Evolutionary conservation across 495 filamentous ascomycete species (phyloP), one percentile per base, ranked within the genome.

Genomic region (Lepidopterella palustris): DNA sequence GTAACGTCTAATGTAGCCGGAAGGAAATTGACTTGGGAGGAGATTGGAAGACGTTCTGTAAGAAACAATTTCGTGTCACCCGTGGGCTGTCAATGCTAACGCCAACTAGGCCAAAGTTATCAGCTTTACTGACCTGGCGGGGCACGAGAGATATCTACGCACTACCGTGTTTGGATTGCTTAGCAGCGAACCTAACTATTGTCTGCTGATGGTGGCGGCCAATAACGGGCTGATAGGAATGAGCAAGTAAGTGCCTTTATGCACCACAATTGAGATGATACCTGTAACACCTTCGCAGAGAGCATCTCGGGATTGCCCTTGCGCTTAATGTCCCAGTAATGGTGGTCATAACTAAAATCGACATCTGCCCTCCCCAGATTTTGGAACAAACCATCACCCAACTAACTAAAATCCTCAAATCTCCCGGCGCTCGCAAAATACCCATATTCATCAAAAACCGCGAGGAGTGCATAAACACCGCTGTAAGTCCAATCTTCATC

Each of bases 321-420:
- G 92, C 93, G 1, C 74, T 98, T 31, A 97, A 97, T 69, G 95
- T 98, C 24, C 93, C 93, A 3, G 90, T 98, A 64, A 92, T 98
- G 87, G 92, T 98, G 25, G 90, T 97, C 58, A 84, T 98, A 58
- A 98, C 93, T 71, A 98, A 98, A 74, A 97, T 97, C 62, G 93
- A 98, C 72, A 98, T 97, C 53, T 98, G 93, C 68, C 93, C 93
- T 18, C 93, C 95, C 0, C 87, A 98, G 59, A 96, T 98, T 69
- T 74, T 98, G 18, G 82, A 96, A 73, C 87, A 98, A 73, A 98
- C 93, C 32, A 84, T 97, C 52, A 85, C 83, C n/a, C 92, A 97
- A 67, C 81, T 98, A 55, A 88, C 82, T 21, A 86, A 90, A 61
- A 97, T 97, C 55, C 77, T 97, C 53, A 97, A 97, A 74, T 91